A percentile compares a stretch with the other conserved stretches of the same genome.
Conservation (phyloP, 1,284 basidiomycete genomes). For the Coniferiporia sulphurascens region DNA sequence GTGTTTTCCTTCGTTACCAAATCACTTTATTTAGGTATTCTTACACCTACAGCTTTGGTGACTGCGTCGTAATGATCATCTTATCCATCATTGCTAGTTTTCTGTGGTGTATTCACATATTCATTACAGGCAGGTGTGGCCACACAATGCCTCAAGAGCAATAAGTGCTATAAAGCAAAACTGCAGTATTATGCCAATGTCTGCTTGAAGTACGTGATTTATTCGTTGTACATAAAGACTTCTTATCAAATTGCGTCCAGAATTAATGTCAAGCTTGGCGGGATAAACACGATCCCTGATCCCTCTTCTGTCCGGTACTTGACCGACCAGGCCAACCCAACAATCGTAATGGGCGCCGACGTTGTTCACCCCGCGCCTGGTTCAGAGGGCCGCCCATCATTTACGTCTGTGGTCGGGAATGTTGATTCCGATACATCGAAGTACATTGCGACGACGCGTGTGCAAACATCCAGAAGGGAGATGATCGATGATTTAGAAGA, state of each 20-base stretch:
- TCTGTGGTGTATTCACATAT: slow-evolving; percentile 6
- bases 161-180: slow-evolving; percentile 58
- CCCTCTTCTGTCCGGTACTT: slow-evolving; percentile 53
- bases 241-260: slow-evolving; percentile 32
- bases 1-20: slow-evolving; percentile 26
- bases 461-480: slow-evolving; percentile 60
- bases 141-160: slow-evolving; percentile 67
- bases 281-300: slow-evolving; percentile 71
- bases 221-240: neutral
- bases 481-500: slow-evolving; percentile 66
- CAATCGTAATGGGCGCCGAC: slow-evolving; percentile 70
- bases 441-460: slow-evolving; percentile 50
- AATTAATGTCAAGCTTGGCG: slow-evolving; percentile 77
- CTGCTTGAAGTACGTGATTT: slow-evolving; percentile 58
- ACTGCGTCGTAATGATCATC: slow-evolving; percentile 46
- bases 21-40: slow-evolving; percentile 5
- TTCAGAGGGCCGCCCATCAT: slow-evolving; percentile 66
- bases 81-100: neutral
- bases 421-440: slow-evolving; percentile 62
- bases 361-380: slow-evolving; percentile 77
- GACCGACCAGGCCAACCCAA: slow-evolving; percentile 64
- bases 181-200: slow-evolving; percentile 76
- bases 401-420: slow-evolving; percentile 69
- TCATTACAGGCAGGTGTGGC: slow-evolving; percentile 53
- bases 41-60: slow-evolving; percentile 52